A percentile compares a stretch with the other conserved stretches of the same genome.
These are phyloP conservation scores for Leishmania tropica DNA, from an alignment of 208 protist genomes.

Conservation along the genomic window DNA sequence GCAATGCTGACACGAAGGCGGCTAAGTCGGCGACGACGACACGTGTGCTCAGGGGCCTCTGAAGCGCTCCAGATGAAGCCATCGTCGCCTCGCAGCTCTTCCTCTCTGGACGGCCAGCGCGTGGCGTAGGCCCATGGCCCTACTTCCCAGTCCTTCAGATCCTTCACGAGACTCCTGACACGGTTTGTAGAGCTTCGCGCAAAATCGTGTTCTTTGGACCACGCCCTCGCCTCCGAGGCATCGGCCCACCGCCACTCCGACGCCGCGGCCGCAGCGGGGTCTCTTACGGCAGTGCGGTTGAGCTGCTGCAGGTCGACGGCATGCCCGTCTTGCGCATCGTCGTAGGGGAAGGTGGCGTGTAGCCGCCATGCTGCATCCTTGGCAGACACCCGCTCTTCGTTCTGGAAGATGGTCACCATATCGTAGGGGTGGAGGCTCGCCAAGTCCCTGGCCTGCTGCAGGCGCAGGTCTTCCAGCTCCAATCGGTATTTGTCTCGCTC, in stretches of 20 bases:
- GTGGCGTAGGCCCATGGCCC: slow-evolving; percentile 65
- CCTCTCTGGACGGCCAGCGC: slow-evolving; percentile 53
- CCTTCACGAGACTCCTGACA: slow-evolving; percentile 37
- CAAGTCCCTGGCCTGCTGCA: slow-evolving; percentile 46
- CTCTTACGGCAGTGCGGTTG: slow-evolving; percentile 32
- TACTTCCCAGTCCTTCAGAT: slow-evolving; percentile 58
- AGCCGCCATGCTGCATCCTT: slow-evolving; percentile 38
- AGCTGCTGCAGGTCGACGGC: slow-evolving; percentile 47
- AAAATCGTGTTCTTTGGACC: slow-evolving; percentile 1
- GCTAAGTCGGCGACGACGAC: slow-evolving; percentile 46
- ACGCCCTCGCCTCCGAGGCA: slow-evolving; percentile 6
- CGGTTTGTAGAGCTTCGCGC: neutral
- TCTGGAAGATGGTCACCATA: slow-evolving; percentile 51
- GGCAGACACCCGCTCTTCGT: slow-evolving; percentile 42
- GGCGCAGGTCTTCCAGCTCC: slow-evolving; percentile 60
- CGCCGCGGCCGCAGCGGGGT: slow-evolving; percentile 1
- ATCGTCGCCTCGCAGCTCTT: slow-evolving; percentile 5
- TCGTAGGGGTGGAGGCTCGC: slow-evolving; percentile 29
- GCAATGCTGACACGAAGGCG: slow-evolving; percentile 49
- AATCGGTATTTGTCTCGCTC: slow-evolving; percentile 66
- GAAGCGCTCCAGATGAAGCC: slow-evolving; percentile 36
- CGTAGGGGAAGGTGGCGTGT: slow-evolving; percentile 64
- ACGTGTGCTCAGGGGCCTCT: slow-evolving; percentile 20
- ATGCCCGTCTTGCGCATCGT: slow-evolving; percentile 41
- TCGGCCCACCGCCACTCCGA: slow-evolving; percentile 60